Evolutionary conservation across 1,139 yeast species (phyloP).

Genomic region (Yamadazyma pseudoaaseri): DNA sequence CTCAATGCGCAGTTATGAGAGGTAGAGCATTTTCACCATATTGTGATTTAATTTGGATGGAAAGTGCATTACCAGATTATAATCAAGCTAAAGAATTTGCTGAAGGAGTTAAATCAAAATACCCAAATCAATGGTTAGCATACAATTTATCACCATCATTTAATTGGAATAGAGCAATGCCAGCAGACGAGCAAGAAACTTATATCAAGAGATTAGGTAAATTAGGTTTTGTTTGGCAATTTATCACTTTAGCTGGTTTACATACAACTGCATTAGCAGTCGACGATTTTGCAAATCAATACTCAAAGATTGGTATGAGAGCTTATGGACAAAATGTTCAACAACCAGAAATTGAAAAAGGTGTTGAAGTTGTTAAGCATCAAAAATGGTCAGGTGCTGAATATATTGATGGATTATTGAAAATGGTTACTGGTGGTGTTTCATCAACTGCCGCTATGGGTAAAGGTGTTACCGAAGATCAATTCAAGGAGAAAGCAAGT

Average conservation of each 20-base stretch:
- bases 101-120: constrained; percentile 77
- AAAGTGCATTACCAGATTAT: constrained; percentile 92
- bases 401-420: constrained; percentile 88
- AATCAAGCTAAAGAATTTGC: constrained; percentile 94
- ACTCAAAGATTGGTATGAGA: constrained; percentile 85
- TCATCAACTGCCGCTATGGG: constrained; percentile 98
- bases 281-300: constrained; percentile 79
- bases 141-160: constrained; percentile 95
- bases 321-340: constrained; percentile 90
- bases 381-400: constrained; percentile 99
- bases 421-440: constrained; percentile 92
- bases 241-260: constrained; percentile 94
- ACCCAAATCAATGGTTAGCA: constrained; percentile 93
- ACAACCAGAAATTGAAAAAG: constrained; percentile 81
- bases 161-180: constrained; percentile 97
- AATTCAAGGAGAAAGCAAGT: constrained; percentile 56
- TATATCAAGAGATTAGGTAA: constrained; percentile 84
- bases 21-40: constrained; percentile 95
- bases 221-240: constrained; percentile 97
- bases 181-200: constrained; percentile 81
- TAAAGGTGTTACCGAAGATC: constrained; percentile 96
- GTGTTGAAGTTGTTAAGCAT: constrained; percentile 95
- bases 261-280: constrained; percentile 95
- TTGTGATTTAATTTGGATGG: constrained; percentile 98
- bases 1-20: constrained; percentile 96